Conservation (phyloP, 768 basidiomycete genomes). For the Mrakia blollopis region DNA sequence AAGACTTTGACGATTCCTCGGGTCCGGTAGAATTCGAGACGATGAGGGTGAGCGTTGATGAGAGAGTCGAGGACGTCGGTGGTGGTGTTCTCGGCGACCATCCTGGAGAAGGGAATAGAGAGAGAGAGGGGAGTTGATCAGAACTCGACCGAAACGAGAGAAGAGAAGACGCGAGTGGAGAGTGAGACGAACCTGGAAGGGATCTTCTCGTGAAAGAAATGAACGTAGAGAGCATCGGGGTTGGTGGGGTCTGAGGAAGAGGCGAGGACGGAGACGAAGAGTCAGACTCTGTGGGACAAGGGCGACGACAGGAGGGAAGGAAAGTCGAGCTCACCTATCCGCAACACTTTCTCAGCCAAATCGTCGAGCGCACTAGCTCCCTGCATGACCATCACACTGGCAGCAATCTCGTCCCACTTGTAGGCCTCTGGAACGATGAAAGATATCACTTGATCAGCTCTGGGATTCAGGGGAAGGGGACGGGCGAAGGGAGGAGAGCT, state of each 20-base stretch:
- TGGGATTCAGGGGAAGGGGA: no score
- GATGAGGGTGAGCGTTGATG: constrained; percentile 65
- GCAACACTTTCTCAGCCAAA: constrained; percentile 80
- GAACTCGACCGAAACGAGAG: neutral
- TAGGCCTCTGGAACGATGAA: constrained; percentile 61
- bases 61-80: constrained; percentile 74
- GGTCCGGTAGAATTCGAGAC: constrained; percentile 78
- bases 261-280: neutral
- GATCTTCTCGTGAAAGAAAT: constrained; percentile 93
- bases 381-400: constrained; percentile 92
- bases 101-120: constrained; percentile 50
- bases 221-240: constrained; percentile 75
- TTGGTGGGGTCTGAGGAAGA: constrained; percentile 58
- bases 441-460: neutral
- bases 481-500: constrained; percentile 51
- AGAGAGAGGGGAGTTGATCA: constrained; percentile 6
- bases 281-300: neutral
- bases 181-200: constrained; percentile 66
- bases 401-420: constrained; percentile 80
- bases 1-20: constrained; percentile 88
- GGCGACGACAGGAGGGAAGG: neutral
- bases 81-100: constrained; percentile 76
- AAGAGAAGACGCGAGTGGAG: constrained; percentile 17
- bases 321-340: constrained; percentile 50
- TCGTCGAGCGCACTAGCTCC: constrained; percentile 89